Evolutionary conservation across 2,329 filamentous ascomycete species (phyloP).

Genomic region (Neonectria punicea): DNA sequence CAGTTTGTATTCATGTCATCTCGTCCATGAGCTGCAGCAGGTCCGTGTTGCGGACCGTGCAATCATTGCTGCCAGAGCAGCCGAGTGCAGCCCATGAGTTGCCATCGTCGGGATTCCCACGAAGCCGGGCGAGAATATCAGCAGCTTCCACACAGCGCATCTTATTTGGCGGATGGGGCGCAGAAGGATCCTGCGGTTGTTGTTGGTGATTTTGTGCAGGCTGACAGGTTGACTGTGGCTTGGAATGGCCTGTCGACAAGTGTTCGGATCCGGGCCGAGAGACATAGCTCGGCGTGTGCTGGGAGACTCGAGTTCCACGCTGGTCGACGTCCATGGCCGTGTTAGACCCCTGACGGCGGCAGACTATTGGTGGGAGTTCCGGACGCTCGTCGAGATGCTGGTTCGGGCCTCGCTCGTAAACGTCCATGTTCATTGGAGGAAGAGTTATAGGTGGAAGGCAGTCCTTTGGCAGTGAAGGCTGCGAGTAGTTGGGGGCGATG

Average conservation of each 20-base stretch:
- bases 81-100: constrained; percentile 45
- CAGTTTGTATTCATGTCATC: constrained; percentile 22
- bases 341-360: neutral
- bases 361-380: constrained; percentile 1
- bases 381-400: neutral
- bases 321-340: constrained; percentile 10
- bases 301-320: neutral
- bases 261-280: neutral
- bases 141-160: constrained; percentile 43
- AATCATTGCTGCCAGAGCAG: constrained; percentile 40
- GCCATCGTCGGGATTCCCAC: constrained; percentile 46
- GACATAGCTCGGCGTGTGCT: neutral
- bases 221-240: neutral
- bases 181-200: neutral
- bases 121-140: constrained; percentile 53
- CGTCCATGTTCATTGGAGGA: constrained; percentile 10
- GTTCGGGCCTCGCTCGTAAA: constrained; percentile 2
- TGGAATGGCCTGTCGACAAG: neutral
- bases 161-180: constrained; percentile 26
- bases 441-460: neutral
- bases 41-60: constrained; percentile 49
- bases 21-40: constrained; percentile 49
- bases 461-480: constrained; percentile 4
- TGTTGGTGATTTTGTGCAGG: neutral
- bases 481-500: neutral